Evolutionary conservation across 768 basidiomycete genomes (phyloP).

Genomic region (Lentinula sp.): DNA sequence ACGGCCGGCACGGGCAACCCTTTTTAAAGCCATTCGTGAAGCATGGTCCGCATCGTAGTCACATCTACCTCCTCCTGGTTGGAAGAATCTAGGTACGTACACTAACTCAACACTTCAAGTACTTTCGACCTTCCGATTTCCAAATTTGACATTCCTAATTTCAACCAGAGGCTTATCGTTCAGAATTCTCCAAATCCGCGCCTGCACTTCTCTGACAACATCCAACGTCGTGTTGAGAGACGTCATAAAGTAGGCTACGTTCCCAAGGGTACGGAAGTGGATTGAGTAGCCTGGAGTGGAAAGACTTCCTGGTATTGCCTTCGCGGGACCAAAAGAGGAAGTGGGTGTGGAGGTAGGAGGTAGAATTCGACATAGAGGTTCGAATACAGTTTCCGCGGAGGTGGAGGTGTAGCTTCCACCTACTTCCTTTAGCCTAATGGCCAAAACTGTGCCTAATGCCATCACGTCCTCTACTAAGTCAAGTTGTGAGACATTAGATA

Average conservation of each 20-base stretch:
- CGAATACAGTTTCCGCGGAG: slow-evolving; percentile 58
- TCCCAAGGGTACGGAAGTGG: slow-evolving; percentile 84
- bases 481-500: slow-evolving; percentile 51
- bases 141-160: too few relatives aligned
- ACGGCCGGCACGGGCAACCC: background rate
- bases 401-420: slow-evolving; percentile 39
- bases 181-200: slow-evolving; percentile 46
- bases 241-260: slow-evolving; percentile 90
- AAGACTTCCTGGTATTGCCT: slow-evolving; percentile 8
- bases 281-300: slow-evolving; percentile 52
- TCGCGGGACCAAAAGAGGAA: slow-evolving; percentile 38
- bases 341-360: background rate
- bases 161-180: background rate
- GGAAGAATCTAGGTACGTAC: too few relatives aligned
- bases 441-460: slow-evolving; percentile 83
- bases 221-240: slow-evolving; percentile 66
- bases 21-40: too few relatives aligned
- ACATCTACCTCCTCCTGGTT: too few relatives aligned
- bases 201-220: slow-evolving; percentile 55
- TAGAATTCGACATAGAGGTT: slow-evolving; percentile 29
- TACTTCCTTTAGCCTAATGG: slow-evolving; percentile 60
- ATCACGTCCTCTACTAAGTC: slow-evolving; percentile 66
- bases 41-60: too few relatives aligned
- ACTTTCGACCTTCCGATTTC: too few relatives aligned
- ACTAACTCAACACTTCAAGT: too few relatives aligned